These are phyloP conservation scores for Zostera marina DNA, from an alignment of 116 monocot genomes.

Conservation along the genomic window DNA sequence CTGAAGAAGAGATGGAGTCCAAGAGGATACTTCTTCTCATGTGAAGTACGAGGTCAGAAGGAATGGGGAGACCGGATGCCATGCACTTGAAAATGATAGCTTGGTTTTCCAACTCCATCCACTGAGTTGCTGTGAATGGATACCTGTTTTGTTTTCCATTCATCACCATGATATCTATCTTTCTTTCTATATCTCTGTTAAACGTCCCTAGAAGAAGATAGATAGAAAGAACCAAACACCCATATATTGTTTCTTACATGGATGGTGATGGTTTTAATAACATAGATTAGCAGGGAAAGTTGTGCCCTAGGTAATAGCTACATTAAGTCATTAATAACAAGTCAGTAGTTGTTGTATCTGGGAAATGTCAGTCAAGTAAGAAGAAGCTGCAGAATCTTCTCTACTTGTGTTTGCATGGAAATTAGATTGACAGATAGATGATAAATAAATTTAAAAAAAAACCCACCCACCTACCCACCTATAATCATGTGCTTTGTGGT, in stretches of 20 bases:
- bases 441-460: too few relatives aligned
- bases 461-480: too few relatives aligned
- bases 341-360: conserved; percentile 8
- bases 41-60: conserved; percentile 69
- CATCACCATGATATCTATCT: conserved; percentile 28
- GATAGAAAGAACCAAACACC: neutral
- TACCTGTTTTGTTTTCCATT: conserved; percentile 32
- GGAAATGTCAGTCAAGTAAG: conserved; percentile 22
- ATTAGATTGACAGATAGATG: neutral
- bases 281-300: neutral
- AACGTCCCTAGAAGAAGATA: conserved; percentile 2
- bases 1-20: conserved; percentile 21
- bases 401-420: conserved; percentile 5
- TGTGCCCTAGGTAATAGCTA: neutral
- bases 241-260: neutral
- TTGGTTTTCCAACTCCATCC: conserved; percentile 91
- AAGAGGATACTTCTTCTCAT: conserved; percentile 51
- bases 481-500: too few relatives aligned
- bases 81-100: conserved; percentile 99
- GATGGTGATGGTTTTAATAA: conserved; percentile 1
- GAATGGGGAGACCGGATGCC: conserved; percentile 75
- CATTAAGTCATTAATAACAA: too few relatives aligned
- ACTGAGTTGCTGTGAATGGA: conserved; percentile 86
- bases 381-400: conserved; percentile 28
- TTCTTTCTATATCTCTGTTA: too few relatives aligned